Conservation (phyloP, 2,329 filamentous ascomycete genomes). For the Alternaria arborescens region DNA sequence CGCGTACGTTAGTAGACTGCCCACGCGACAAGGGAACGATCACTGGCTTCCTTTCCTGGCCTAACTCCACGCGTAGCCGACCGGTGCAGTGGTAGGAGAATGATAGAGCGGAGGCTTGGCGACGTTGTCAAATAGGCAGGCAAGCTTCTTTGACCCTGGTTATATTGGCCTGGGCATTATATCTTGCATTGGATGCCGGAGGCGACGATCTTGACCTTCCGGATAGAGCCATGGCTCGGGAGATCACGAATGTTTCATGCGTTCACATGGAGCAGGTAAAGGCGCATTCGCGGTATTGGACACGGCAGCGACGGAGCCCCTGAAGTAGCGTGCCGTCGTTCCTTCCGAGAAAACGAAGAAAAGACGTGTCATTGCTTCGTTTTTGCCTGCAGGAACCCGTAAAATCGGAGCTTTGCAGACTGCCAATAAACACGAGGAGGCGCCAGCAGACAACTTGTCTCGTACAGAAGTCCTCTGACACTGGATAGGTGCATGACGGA, state of each 20-base stretch:
- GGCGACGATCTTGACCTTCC: constrained; percentile 25
- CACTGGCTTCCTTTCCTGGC: constrained; percentile 23
- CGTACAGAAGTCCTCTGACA: neutral
- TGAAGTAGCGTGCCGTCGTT: neutral
- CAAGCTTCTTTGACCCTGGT: constrained; percentile 17
- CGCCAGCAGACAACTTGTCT: constrained; percentile 3
- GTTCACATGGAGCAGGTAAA: constrained; percentile 9
- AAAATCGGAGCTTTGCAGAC: constrained; percentile 14
- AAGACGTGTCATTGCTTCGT: constrained; percentile 4
- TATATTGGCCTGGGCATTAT: constrained; percentile 26
- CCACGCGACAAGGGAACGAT: constrained; percentile 16
- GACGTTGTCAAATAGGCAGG: constrained; percentile 30
- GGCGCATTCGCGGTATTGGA: neutral
- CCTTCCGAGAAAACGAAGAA: neutral
- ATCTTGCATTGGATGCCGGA: constrained; percentile 16
- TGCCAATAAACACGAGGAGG: constrained; percentile 10
- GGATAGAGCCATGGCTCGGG: constrained; percentile 17
- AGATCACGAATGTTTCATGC: constrained; percentile 13
- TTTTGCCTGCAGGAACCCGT: constrained; percentile 29
- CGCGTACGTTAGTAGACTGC: constrained; percentile 11
- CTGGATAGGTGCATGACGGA: constrained; percentile 9
- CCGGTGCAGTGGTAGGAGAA: constrained; percentile 13
- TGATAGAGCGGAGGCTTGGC: constrained; percentile 23
- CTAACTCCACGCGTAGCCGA: constrained; percentile 14
- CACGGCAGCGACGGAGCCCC: constrained; percentile 2